phyloP scores from a whole-genome alignment of 1,139 yeast genomes.

The Hyphopichia burtonii region DNA sequence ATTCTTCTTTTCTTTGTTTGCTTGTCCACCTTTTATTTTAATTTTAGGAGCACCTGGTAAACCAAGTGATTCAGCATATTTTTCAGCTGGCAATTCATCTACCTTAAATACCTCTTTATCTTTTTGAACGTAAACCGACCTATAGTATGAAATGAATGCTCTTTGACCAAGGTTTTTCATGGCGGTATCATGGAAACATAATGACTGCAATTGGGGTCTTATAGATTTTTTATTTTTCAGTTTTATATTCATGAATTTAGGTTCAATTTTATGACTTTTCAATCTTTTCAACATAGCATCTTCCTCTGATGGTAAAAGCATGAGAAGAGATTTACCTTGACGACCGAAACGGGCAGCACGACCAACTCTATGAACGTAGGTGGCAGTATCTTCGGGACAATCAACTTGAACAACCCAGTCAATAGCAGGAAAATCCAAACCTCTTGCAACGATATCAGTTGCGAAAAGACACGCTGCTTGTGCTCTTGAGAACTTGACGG shows the following conservation, averaged over 20 bases:
- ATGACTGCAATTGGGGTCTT: conserved; percentile 79
- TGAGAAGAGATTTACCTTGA: conserved; percentile 78
- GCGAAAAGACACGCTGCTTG: conserved; percentile 89
- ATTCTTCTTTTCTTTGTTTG: conserved; percentile 74
- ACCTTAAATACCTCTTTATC: conserved; percentile 84
- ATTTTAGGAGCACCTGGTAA: conserved; percentile 95
- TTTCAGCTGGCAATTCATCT: conserved; percentile 75
- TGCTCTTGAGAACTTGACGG: conserved; percentile 80
- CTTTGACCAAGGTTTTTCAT: conserved; percentile 92
- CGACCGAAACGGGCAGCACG: conserved; percentile 94
- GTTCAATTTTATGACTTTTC: conserved; percentile 61
- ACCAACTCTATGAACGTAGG: conserved; percentile 96
- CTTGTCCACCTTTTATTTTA: conserved; percentile 56
- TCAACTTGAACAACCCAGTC: conserved; percentile 98
- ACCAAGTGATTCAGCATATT: conserved; percentile 84
- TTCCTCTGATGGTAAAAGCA: conserved; percentile 83
- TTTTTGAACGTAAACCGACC: conserved; percentile 81
- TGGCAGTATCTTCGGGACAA: conserved; percentile 93
- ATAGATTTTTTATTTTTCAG: conserved; percentile 77
- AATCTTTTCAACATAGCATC: conserved; percentile 71
- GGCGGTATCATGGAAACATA: conserved; percentile 89
- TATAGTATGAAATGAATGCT: conserved; percentile 87
- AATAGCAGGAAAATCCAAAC: conserved; percentile 94
- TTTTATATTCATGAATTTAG: conserved; percentile 72
- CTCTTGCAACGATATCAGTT: conserved; percentile 96